Percentiles rank a stretch among this genome's conserved stretches.
Conservation (phyloP, 1,284 basidiomycete genomes). For the Irpex rosettiformis region DNA sequence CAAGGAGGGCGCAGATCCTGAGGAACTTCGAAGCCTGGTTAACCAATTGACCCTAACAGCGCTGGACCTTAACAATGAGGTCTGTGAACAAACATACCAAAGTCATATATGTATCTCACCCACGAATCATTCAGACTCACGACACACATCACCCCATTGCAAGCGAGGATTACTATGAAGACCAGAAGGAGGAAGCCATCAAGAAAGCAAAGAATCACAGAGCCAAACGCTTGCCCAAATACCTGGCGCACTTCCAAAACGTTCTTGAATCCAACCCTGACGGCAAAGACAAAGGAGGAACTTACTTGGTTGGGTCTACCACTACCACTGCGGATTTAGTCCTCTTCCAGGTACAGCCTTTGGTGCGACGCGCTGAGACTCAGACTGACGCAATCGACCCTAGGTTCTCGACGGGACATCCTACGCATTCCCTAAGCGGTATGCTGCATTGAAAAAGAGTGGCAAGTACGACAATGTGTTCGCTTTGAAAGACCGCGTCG, state of each 20-base stretch:
- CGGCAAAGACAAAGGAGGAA: constrained; percentile 21
- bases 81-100: constrained; percentile 10
- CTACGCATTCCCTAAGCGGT: constrained; percentile 44
- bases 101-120: constrained; percentile 3
- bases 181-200: constrained; percentile 37
- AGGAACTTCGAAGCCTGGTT: constrained; percentile 29
- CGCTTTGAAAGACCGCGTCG: constrained; percentile 30
- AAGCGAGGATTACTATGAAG: constrained; percentile 40
- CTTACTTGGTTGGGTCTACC: constrained; percentile 35
- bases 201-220: constrained; percentile 37
- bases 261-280: constrained; percentile 32
- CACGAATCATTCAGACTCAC: constrained; percentile 15
- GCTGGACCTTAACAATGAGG: constrained; percentile 41
- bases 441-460: constrained; percentile 26
- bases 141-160: constrained; percentile 38
- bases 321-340: constrained; percentile 46
- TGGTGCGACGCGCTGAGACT: neutral
- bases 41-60: constrained; percentile 42
- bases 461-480: constrained; percentile 33
- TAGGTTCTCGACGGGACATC: constrained; percentile 32
- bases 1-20: constrained; percentile 19
- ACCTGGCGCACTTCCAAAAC: constrained; percentile 37
- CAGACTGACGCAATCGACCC: neutral
- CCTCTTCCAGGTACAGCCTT: constrained; percentile 37
- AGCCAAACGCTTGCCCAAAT: constrained; percentile 42